Conservation (phyloP, 2,329 filamentous ascomycete species). For the Simplicillium sp. region DNA sequence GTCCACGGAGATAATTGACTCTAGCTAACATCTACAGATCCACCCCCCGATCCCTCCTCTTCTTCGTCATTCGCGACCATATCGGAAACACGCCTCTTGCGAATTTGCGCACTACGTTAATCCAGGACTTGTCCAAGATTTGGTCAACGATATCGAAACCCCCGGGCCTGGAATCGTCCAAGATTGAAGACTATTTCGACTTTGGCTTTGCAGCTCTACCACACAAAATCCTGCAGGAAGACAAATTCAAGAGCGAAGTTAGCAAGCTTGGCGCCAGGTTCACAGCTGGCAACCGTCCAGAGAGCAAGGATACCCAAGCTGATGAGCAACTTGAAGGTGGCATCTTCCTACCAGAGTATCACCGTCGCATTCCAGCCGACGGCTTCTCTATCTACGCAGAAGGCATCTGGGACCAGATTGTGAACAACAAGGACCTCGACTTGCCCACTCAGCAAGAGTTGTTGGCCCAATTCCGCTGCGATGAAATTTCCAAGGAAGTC, state of each 20-base stretch:
- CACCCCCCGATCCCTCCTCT: slow-evolving; percentile 81
- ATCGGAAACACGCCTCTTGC: slow-evolving; percentile 82
- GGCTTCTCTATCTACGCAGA: slow-evolving; percentile 93
- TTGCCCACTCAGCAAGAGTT: slow-evolving; percentile 95
- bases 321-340: slow-evolving; percentile 70
- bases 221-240: slow-evolving; percentile 92
- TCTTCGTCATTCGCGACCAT: slow-evolving; percentile 98
- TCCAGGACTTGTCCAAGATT: slow-evolving; percentile 84
- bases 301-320: slow-evolving; percentile 48
- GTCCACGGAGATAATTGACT: neutral
- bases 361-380: slow-evolving; percentile 90
- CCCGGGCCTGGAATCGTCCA: slow-evolving; percentile 73
- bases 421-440: slow-evolving; percentile 96
- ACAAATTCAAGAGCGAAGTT: slow-evolving; percentile 78
- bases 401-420: slow-evolving; percentile 96
- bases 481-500: slow-evolving; percentile 90
- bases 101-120: slow-evolving; percentile 81
- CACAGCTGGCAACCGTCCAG: slow-evolving; percentile 66
- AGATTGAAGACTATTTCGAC: slow-evolving; percentile 96
- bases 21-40: slow-evolving; percentile 44
- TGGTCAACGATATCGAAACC: slow-evolving; percentile 93
- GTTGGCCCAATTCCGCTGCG: slow-evolving; percentile 92
- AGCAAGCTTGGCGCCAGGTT: slow-evolving; percentile 74
- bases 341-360: slow-evolving; percentile 88
- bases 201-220: slow-evolving; percentile 94